phyloP scores from a whole-genome alignment of 352 stramenopile species.

The Globisporangium spiculum region DNA sequence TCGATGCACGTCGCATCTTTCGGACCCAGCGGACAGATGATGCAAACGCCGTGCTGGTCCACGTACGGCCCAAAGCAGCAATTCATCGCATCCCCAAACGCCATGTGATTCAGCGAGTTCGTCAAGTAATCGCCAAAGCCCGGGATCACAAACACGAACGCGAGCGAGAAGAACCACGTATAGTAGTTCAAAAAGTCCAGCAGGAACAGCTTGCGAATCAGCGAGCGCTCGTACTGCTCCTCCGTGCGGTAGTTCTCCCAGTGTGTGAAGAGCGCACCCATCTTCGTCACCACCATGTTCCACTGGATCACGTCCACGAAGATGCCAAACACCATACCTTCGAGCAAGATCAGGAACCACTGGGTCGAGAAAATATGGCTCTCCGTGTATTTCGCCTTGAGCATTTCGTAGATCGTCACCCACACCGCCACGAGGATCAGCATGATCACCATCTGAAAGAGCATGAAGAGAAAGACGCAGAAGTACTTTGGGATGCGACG shows the following conservation, averaged over 20 bases:
- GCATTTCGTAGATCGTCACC: constrained; percentile 87
- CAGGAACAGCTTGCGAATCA: constrained; percentile 84
- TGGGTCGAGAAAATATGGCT: constrained; percentile 81
- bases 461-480: constrained; percentile 77
- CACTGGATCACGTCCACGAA: constrained; percentile 89
- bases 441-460: constrained; percentile 85
- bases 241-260: constrained; percentile 89
- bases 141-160: constrained; percentile 87
- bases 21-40: constrained; percentile 53
- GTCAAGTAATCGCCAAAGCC: constrained; percentile 81
- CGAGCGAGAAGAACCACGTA: constrained; percentile 90
- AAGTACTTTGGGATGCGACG: constrained; percentile 72
- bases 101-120: constrained; percentile 79
- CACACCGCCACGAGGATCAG: constrained; percentile 80
- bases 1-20: constrained; percentile 73
- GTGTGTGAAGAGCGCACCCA: constrained; percentile 77
- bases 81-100: constrained; percentile 83
- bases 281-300: constrained; percentile 89
- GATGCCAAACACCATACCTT: constrained; percentile 81
- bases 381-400: constrained; percentile 79
- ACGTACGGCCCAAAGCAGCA: constrained; percentile 88
- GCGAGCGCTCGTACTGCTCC: constrained; percentile 78
- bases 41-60: constrained; percentile 62
- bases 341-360: constrained; percentile 79
- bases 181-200: constrained; percentile 91